A percentile compares a stretch with the other conserved stretches of the same genome.
These are phyloP conservation scores for Dicorynia guianensis DNA, from an alignment of 306 rosid species.

Conservation along the genomic window DNA sequence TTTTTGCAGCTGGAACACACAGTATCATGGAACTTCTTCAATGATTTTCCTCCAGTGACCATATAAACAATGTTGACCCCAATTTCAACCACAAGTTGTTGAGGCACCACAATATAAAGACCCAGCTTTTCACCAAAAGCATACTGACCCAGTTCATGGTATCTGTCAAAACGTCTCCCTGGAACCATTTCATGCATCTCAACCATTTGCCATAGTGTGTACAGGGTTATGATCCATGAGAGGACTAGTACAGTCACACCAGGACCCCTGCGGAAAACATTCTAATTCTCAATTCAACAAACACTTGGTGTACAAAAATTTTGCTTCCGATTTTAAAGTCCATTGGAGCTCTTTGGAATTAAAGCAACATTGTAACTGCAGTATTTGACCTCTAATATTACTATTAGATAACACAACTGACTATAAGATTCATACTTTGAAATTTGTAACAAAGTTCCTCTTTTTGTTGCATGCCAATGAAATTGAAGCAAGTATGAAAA, in stretches of 20 bases:
- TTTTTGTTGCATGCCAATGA: background rate
- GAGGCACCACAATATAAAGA: constrained; percentile 82
- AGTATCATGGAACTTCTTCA: constrained; percentile 62
- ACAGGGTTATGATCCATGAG: constrained; percentile 72
- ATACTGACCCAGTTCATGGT: constrained; percentile 80
- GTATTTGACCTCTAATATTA: background rate
- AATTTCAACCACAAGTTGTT: constrained; percentile 67
- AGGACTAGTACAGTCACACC: constrained; percentile 60
- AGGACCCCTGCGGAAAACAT: constrained; percentile 64
- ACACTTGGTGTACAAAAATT: background rate
- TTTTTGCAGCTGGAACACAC: constrained; percentile 48
- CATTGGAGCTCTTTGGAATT: background rate
- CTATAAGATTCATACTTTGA: background rate
- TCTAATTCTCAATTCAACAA: background rate
- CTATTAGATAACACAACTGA: background rate
- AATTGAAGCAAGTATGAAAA: background rate
- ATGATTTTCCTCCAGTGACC: constrained; percentile 79
- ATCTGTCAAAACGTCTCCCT: constrained; percentile 74
- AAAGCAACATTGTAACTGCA: background rate
- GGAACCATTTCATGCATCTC: constrained; percentile 91
- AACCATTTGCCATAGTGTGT: constrained; percentile 87
- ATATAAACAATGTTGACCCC: constrained; percentile 76
- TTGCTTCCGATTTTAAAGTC: background rate
- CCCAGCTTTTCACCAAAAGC: constrained; percentile 85
- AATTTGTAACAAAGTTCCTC: too few species aligned